A percentile compares a stretch with the other conserved stretches of the same genome.
These are phyloP conservation scores for Chaetomiaceae sp. DNA, from an alignment of 2,329 filamentous ascomycete genomes.

Conservation along the genomic window DNA sequence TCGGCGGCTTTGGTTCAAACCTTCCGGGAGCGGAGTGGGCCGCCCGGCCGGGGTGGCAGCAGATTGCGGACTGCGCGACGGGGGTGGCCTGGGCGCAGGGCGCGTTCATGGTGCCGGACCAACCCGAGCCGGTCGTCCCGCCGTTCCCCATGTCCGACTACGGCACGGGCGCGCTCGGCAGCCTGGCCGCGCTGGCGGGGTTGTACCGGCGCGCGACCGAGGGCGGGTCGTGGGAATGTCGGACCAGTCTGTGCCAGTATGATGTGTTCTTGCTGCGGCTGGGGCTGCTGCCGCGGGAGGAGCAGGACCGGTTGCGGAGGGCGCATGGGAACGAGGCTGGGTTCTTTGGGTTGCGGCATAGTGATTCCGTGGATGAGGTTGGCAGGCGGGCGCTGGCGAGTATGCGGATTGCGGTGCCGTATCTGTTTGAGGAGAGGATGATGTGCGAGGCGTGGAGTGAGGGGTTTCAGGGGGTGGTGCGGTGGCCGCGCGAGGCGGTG, in stretches of 20 bases:
- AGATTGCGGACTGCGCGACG: constrained; percentile 61
- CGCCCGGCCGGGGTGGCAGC: constrained; percentile 61
- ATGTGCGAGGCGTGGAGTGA: constrained; percentile 46
- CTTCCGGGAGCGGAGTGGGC: constrained; percentile 50
- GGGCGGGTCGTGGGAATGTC: constrained; percentile 62
- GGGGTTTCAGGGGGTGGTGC: constrained; percentile 34
- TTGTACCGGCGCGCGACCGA: constrained; percentile 55
- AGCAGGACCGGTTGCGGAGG: constrained; percentile 47
- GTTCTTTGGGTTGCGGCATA: constrained; percentile 53
- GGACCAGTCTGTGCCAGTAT: constrained; percentile 60
- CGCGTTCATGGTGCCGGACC: constrained; percentile 50
- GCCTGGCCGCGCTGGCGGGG: constrained; percentile 59
- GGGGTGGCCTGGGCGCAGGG: constrained; percentile 58
- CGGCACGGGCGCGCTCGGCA: constrained; percentile 65
- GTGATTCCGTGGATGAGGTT: constrained; percentile 60
- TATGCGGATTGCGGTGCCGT: constrained; percentile 47
- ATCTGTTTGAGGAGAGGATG: constrained; percentile 42
- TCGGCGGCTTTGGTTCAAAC: constrained; percentile 50
- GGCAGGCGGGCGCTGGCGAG: constrained; percentile 51
- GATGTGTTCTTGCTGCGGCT: constrained; percentile 59
- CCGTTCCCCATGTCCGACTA: constrained; percentile 61
- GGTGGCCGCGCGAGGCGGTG: constrained; percentile 41
- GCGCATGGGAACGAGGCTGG: constrained; percentile 36
- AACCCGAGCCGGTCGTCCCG: constrained; percentile 55
- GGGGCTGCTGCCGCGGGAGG: constrained; percentile 47